Conservation (phyloP, 1,139 yeast genomes). For the Yamadazyma aaseri region DNA sequence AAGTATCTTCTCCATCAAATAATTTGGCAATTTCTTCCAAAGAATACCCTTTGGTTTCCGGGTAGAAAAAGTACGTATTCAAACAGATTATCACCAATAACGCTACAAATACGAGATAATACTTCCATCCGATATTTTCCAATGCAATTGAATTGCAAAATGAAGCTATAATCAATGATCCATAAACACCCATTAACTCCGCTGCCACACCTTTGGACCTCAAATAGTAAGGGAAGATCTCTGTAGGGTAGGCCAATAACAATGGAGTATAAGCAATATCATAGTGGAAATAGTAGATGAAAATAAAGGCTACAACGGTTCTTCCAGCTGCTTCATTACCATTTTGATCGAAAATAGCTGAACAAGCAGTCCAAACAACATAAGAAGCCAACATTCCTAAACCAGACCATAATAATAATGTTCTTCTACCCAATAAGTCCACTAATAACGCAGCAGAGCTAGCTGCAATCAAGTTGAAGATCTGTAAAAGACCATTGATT, state of each 20-base stretch:
- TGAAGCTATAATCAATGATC: conserved; percentile 28
- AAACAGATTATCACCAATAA: conserved; percentile 36
- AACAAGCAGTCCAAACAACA: conserved; percentile 31
- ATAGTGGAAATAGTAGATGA: conserved; percentile 46
- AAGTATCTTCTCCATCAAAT: conserved; percentile 11
- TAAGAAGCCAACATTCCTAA: conserved; percentile 36
- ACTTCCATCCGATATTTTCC: conserved; percentile 40
- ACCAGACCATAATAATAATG: conserved; percentile 38
- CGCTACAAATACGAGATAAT: conserved; percentile 44
- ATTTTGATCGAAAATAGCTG: conserved; percentile 8
- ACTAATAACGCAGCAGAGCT: conserved; percentile 35
- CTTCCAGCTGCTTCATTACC: conserved; percentile 38
- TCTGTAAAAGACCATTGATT: conserved; percentile 17
- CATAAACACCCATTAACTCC: conserved; percentile 42
- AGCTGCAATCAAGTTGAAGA: conserved; percentile 14
- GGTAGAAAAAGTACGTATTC: conserved; percentile 38
- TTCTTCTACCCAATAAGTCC: conserved; percentile 48
- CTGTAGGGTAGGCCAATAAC: conserved; percentile 40
- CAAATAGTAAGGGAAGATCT: conserved; percentile 28
- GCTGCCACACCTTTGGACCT: conserved; percentile 36
- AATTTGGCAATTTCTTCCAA: conserved; percentile 37
- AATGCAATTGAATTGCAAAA: conserved; percentile 29
- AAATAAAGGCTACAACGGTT: conserved; percentile 49
- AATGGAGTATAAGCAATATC: conserved; percentile 48
- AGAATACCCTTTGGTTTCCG: conserved; percentile 48